A percentile compares a stretch with the other conserved stretches of the same genome.
phyloP scores from a whole-genome alignment of 2,329 filamentous ascomycete species.

The Juglanconis sp. region DNA sequence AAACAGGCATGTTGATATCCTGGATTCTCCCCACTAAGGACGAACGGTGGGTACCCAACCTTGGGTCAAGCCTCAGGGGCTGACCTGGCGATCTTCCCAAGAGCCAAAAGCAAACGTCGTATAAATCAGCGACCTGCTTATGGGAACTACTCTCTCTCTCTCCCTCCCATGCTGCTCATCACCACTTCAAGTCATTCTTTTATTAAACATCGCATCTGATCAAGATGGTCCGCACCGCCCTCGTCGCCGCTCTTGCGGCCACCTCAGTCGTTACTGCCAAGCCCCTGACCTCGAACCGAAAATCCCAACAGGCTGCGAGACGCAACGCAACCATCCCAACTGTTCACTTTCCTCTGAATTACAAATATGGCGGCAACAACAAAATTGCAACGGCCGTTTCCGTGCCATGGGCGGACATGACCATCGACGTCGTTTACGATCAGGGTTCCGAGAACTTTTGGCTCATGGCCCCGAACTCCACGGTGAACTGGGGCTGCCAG shows the following conservation, averaged over 20 bases:
- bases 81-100: not conserved
- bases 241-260: not conserved
- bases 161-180: not conserved
- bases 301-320: not conserved
- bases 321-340: slow-evolving; percentile 5
- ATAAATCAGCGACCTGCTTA: not conserved
- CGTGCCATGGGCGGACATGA: slow-evolving; percentile 20
- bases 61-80: not conserved
- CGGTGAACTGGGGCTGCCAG: slow-evolving; percentile 17
- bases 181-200: not conserved
- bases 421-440: slow-evolving; percentile 24
- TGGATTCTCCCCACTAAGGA: not conserved
- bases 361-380: slow-evolving; percentile 5
- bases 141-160: not conserved
- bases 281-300: not conserved
- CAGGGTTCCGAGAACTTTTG: slow-evolving; percentile 24
- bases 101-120: not conserved
- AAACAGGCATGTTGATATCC: no score
- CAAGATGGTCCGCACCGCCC: not conserved
- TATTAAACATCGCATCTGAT: not conserved
- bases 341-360: slow-evolving; percentile 14
- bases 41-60: not conserved
- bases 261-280: not conserved
- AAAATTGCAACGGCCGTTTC: slow-evolving; percentile 24
- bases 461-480: slow-evolving; percentile 20